phyloP scores from a whole-genome alignment of 495 filamentous ascomycete genomes.

The Hypoxylon cercidicola region DNA sequence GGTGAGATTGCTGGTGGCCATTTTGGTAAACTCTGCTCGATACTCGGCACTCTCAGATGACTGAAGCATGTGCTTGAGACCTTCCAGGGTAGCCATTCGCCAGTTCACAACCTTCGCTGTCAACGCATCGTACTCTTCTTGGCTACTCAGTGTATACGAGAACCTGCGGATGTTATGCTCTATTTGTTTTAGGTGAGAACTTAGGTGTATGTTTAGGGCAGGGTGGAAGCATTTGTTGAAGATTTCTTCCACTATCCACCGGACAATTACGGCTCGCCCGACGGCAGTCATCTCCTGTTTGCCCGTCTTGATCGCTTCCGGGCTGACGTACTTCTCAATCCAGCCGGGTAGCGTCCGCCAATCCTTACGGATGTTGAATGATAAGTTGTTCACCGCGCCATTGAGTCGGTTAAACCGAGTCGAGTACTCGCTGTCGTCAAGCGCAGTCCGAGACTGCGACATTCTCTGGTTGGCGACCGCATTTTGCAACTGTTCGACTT shows the following conservation, averaged over 20 bases:
- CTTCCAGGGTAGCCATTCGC: slow-evolving; percentile 93
- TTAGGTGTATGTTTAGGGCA: slow-evolving; percentile 77
- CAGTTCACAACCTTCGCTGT: slow-evolving; percentile 89
- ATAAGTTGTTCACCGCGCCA: slow-evolving; percentile 91
- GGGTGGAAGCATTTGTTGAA: slow-evolving; percentile 94
- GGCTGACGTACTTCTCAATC: slow-evolving; percentile 80
- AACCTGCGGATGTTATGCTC: slow-evolving; percentile 88
- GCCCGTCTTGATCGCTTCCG: slow-evolving; percentile 80
- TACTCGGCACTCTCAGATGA: slow-evolving; percentile 70
- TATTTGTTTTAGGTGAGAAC: slow-evolving; percentile 81
- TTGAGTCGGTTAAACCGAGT: slow-evolving; percentile 92
- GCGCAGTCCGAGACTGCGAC: slow-evolving; percentile 90
- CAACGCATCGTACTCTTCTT: slow-evolving; percentile 90
- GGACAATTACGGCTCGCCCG: slow-evolving; percentile 87
- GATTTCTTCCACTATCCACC: slow-evolving; percentile 91
- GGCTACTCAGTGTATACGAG: slow-evolving; percentile 72
- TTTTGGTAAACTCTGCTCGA: slow-evolving; percentile 71
- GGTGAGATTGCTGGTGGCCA: slow-evolving; percentile 75
- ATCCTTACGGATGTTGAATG: slow-evolving; percentile 93
- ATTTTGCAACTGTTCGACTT: slow-evolving; percentile 96
- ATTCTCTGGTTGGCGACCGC: slow-evolving; percentile 94
- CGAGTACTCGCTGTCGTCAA: slow-evolving; percentile 95
- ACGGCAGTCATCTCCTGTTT: slow-evolving; percentile 98
- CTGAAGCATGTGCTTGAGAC: slow-evolving; percentile 77
- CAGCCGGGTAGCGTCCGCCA: slow-evolving; percentile 84